Evolutionary conservation across 129 eudicot species (phyloP), one percentile per base, ranked within the genome.

Genomic region (Escallonia herrerae): DNA sequence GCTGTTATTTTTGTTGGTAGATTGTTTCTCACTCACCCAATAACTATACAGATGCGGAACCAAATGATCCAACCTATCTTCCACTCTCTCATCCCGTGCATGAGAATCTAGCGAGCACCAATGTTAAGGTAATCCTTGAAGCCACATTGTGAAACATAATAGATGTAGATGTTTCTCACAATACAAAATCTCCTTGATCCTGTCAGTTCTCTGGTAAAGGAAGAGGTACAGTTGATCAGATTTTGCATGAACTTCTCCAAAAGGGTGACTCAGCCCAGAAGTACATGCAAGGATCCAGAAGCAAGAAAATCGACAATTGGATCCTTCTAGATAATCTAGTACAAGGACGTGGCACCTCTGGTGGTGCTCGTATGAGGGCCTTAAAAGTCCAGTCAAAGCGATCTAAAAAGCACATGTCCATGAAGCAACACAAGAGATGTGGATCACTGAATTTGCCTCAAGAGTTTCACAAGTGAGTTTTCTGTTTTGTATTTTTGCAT

Each of bases 261-360:
- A 85, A 80, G 49, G 95, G 98, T 4, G 98, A 91, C 73, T 75
- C 87, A 53, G 89, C 95, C 52, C 86, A 81, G 68, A 87, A 84
- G 69, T 81, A 80, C 73, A 73, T 68, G 58, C 96, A 88, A 55
- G 98, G 90, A 63, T 85, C 88, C 40, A 85, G 79, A 64, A 75
- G 71, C 68, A 70, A 74, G 76, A 88, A 91, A 76, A 63, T 81
- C 43, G 95, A 87, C 65, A 73, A 85, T 56, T 75, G 82, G 64
- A 72, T 87, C 58, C 89, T 75, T 67, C 98, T 91, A 72, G 98
- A 91, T 74, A 91, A 85, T 83, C 65, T 56, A 75, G 89, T 83
- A 44, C 84, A 70, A 68, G 83, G 79, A 61, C 64, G 56, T 54
- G 70, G 76, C 55, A 73, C 54, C 45, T 69, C 76, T 48, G 74